Conservation (phyloP, 1,284 basidiomycete species). For the Ustilago xerochloae region DNA sequence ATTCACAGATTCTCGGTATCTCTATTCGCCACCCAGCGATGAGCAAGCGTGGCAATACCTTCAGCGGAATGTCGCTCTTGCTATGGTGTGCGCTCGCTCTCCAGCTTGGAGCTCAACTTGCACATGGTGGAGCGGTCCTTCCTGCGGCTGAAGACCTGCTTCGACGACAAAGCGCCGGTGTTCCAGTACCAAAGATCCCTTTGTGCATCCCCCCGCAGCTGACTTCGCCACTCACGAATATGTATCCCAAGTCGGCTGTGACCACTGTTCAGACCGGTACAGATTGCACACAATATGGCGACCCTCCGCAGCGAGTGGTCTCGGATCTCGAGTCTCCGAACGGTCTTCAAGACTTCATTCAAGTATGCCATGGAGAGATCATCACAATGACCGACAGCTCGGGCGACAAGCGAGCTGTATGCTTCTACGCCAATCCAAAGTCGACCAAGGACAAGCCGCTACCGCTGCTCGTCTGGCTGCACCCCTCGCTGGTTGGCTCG, state of each 20-base stretch:
- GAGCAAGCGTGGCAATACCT: too few species aligned
- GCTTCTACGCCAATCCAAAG: slow-evolving; percentile 33
- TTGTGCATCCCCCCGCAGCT: slow-evolving; percentile 15
- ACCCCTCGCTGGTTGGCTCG: slow-evolving; percentile 15
- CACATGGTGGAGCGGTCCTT: slow-evolving; percentile 6
- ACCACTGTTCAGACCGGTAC: slow-evolving; percentile 31
- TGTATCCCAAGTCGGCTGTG: slow-evolving; percentile 27
- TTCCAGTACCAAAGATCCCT: background rate
- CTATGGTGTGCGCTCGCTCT: slow-evolving; percentile 18
- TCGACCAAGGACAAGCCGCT: slow-evolving; percentile 26
- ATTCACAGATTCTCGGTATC: too few species aligned
- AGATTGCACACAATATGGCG: slow-evolving; percentile 20
- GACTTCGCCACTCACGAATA: slow-evolving; percentile 11
- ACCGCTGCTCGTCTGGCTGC: slow-evolving; percentile 26
- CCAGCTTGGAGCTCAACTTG: slow-evolving; percentile 13
- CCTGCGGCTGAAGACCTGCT: slow-evolving; percentile 8
- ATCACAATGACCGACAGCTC: slow-evolving; percentile 16
- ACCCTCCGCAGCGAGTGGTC: slow-evolving; percentile 14
- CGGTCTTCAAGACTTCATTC: slow-evolving; percentile 20
- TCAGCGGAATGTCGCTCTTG: slow-evolving; percentile 5
- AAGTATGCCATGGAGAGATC: slow-evolving; percentile 27
- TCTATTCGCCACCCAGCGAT: too few species aligned
- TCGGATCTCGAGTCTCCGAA: slow-evolving; percentile 21
- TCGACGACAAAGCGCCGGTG: background rate
- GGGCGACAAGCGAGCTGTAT: slow-evolving; percentile 15